phyloP scores from a whole-genome alignment of 192 early-diverging fungal species.

The Linderina pennispora region DNA sequence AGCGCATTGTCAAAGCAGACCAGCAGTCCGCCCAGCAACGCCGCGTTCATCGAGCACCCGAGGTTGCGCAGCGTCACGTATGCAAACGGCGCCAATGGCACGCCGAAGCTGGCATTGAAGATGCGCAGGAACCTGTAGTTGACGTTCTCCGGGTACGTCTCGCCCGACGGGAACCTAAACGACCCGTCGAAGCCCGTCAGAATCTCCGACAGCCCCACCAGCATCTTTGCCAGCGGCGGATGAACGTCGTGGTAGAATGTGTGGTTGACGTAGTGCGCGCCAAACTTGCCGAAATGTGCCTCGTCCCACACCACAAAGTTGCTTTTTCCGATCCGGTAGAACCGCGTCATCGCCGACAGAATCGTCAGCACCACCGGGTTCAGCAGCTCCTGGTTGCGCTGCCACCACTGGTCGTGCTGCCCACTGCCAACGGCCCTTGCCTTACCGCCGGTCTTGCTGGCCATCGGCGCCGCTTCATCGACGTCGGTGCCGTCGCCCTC shows the following conservation, averaged over 20 bases:
- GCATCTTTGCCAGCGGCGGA: constrained; percentile 96
- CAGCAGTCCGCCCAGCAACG: constrained; percentile 72
- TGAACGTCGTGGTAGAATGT: constrained; percentile 99
- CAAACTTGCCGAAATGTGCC: constrained; percentile 74
- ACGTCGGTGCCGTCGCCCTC: too few relatives aligned
- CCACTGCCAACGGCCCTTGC: too few relatives aligned
- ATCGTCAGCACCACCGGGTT: constrained; percentile 15
- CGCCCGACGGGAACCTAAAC: constrained; percentile 78
- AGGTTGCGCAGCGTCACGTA: constrained; percentile 81
- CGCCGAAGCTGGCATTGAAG: constrained; percentile 85
- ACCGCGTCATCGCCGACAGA: constrained; percentile 20
- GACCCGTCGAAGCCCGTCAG: constrained; percentile 82
- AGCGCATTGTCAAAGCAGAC: constrained; percentile 65
- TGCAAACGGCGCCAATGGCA: constrained; percentile 79
- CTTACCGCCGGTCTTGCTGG: too few relatives aligned
- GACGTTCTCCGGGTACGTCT: constrained; percentile 70
- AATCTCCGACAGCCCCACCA: constrained; percentile 77
- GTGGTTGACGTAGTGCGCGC: constrained; percentile 83
- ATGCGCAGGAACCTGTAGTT: constrained; percentile 87
- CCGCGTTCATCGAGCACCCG: constrained; percentile 57
- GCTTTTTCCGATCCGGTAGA: constrained; percentile 23
- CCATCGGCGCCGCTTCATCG: too few relatives aligned
- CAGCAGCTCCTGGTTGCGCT: neutral
- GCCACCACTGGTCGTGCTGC: neutral
- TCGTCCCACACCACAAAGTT: constrained; percentile 69